Conservation (phyloP, 345 rosid species). For the Lenwebbia sp. region DNA sequence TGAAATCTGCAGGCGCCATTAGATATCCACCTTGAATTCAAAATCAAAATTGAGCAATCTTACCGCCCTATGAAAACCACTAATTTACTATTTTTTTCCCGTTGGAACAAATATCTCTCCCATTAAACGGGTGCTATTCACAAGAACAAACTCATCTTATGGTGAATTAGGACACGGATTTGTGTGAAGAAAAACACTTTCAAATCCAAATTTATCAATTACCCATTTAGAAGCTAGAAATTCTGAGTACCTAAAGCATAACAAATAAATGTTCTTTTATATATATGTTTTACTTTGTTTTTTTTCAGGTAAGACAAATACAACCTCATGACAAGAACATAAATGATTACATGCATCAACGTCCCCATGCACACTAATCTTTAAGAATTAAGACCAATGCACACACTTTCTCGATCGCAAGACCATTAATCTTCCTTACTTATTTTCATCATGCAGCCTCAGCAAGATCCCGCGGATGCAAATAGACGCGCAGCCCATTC, state of each 20-base stretch:
- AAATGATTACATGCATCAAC: background rate
- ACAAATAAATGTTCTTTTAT: background rate
- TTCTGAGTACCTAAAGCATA: background rate
- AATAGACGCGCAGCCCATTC: slow-evolving; percentile 57
- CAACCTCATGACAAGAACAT: background rate
- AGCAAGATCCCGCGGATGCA: slow-evolving; percentile 55
- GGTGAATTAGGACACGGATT: background rate
- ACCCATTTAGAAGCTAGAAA: background rate
- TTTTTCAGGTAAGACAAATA: background rate
- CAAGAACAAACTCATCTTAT: background rate
- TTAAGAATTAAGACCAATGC: background rate
- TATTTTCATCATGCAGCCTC: background rate
- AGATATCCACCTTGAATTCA: no score
- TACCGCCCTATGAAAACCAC: background rate
- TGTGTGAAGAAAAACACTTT: background rate
- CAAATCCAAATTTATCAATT: background rate
- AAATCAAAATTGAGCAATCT: no score
- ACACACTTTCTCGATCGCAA: background rate
- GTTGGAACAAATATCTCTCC: background rate
- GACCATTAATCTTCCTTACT: background rate
- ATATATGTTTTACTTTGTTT: background rate
- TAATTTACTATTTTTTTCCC: background rate
- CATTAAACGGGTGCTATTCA: background rate
- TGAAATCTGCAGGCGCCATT: no score
- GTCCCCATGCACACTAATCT: background rate